Evolutionary conservation across 305 asterid species (phyloP).

Genomic region (Solanum chacoense): DNA sequence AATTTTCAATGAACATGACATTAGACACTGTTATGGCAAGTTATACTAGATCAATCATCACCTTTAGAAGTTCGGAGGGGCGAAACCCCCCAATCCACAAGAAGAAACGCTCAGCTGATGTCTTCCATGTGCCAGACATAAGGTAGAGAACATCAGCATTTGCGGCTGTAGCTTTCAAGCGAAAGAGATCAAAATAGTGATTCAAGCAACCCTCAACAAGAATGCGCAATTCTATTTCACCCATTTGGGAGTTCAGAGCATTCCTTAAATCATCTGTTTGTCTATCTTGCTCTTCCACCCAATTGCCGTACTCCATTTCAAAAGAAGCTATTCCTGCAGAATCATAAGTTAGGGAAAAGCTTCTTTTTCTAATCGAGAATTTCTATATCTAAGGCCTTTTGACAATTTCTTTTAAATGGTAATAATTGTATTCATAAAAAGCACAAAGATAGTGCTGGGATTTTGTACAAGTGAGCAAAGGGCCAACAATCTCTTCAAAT

Average conservation of each 20-base stretch:
- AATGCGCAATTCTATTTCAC: conserved; percentile 43
- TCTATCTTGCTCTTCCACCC: conserved; percentile 76
- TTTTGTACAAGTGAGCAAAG: neutral
- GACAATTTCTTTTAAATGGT: neutral
- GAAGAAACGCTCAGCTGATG: conserved; percentile 82
- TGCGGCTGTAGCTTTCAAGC: conserved; percentile 72
- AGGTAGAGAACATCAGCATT: conserved; percentile 68
- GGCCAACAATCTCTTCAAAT: neutral
- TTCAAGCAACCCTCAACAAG: conserved; percentile 50
- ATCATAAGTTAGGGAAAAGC: neutral
- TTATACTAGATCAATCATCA: conserved; percentile 8
- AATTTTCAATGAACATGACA: neutral
- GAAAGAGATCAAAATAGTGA: conserved; percentile 67
- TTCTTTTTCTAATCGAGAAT: neutral
- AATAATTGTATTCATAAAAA: neutral
- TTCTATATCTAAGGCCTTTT: neutral
- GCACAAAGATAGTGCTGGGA: neutral
- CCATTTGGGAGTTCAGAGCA: conserved; percentile 44
- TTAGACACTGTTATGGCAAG: neutral
- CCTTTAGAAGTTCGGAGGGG: conserved; percentile 87
- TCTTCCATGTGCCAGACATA: conserved; percentile 83
- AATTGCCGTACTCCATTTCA: conserved; percentile 62
- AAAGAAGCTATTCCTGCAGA: conserved; percentile 51
- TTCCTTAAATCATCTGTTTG: conserved; percentile 47
- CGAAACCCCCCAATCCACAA: conserved; percentile 95